Evolutionary conservation across 148 eudicot genomes (phyloP).

Genomic region (Oxyria digyna): DNA sequence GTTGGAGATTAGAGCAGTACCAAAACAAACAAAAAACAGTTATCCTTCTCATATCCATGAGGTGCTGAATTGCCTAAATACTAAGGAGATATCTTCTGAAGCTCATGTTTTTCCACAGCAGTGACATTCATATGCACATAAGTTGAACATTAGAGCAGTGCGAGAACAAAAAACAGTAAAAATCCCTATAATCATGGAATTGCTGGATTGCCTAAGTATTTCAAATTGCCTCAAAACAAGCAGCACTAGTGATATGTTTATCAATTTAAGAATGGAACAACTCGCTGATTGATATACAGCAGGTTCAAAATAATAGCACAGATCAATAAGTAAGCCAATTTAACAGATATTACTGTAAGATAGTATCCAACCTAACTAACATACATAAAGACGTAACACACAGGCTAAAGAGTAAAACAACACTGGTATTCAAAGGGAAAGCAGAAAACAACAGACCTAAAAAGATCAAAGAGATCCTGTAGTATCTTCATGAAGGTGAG

Average conservation of each 20-base stretch:
- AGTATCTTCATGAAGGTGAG: too few species aligned
- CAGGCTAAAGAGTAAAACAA: neutral
- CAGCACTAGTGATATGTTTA: too few species aligned
- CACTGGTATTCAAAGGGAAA: neutral
- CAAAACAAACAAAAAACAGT: too few species aligned
- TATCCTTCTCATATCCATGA: too few species aligned
- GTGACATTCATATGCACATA: neutral
- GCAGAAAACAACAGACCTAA: slow-evolving; percentile 15
- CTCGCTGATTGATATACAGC: neutral
- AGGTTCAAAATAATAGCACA: neutral
- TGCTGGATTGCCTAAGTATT: neutral
- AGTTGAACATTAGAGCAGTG: neutral
- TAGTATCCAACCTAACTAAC: neutral
- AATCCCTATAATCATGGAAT: neutral
- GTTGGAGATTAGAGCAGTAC: too few species aligned
- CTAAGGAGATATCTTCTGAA: too few species aligned
- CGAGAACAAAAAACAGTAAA: neutral
- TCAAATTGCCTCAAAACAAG: neutral
- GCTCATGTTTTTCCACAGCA: neutral
- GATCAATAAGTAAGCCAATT: neutral
- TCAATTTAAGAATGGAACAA: neutral
- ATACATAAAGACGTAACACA: neutral
- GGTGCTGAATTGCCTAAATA: too few species aligned
- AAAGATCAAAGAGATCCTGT: too few species aligned
- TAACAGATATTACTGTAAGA: neutral